A percentile compares a stretch with the other conserved stretches of the same genome.
Evolutionary conservation across 495 filamentous ascomycete species (phyloP).

Genomic region (Penicillium lividum): DNA sequence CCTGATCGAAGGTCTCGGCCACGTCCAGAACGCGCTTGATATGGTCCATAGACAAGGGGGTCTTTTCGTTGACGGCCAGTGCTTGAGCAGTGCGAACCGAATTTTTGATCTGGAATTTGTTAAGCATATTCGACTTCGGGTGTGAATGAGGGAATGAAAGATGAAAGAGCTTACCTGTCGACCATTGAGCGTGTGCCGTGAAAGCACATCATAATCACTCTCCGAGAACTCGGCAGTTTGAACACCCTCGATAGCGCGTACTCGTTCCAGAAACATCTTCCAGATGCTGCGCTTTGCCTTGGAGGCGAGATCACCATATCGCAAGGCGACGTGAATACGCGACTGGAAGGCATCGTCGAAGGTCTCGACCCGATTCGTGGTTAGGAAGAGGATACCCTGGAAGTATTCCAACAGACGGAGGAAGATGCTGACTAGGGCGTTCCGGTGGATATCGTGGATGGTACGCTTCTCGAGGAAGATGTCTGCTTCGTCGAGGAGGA

Average conservation of each 20-base stretch:
- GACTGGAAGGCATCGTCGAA: conserved; percentile 70
- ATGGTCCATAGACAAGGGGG: conserved; percentile 73
- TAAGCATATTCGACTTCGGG: not conserved
- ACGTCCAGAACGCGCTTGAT: conserved; percentile 82
- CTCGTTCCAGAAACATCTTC: conserved; percentile 78
- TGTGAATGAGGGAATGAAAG: not conserved
- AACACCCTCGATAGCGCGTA: conserved; percentile 63
- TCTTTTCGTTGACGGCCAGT: conserved; percentile 74
- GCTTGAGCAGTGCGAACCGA: conserved; percentile 84
- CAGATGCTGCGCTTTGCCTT: conserved; percentile 83
- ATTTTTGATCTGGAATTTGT: conserved; percentile 75
- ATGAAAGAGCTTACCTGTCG: conserved; percentile 59
- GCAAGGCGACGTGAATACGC: conserved; percentile 71
- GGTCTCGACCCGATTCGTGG: conserved; percentile 76
- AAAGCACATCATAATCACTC: conserved; percentile 65
- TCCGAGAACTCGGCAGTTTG: conserved; percentile 64
- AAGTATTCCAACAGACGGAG: conserved; percentile 72
- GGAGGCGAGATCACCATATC: conserved; percentile 73
- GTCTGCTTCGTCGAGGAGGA: conserved; percentile 77
- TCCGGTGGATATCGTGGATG: conserved; percentile 70
- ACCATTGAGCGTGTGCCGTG: conserved; percentile 78
- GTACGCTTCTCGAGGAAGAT: conserved; percentile 76
- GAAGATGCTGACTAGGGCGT: conserved; percentile 78
- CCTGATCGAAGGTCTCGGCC: conserved; percentile 77
- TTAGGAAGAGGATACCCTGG: conserved; percentile 79